A percentile compares a stretch with the other conserved stretches of the same genome.
Conservation (phyloP, 176 grass and related monocot species). For the Lolium perenne region DNA sequence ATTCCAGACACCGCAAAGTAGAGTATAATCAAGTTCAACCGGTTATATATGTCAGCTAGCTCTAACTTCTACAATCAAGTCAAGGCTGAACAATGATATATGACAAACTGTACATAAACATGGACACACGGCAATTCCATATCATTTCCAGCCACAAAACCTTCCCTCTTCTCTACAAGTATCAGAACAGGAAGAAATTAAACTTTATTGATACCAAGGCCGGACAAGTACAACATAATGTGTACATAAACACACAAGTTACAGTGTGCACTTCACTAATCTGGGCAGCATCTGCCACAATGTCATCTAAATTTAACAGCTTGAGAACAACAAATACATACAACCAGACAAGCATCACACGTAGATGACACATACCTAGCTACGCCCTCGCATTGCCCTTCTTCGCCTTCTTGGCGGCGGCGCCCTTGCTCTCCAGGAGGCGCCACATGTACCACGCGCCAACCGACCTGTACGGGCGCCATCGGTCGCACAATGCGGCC, state of each 20-base stretch:
- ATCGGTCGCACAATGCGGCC: conserved; percentile 51
- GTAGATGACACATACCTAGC: conserved; percentile 46
- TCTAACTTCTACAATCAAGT: not conserved
- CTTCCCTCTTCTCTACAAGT: not conserved
- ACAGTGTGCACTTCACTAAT: conserved; percentile 23
- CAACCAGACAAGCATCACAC: not conserved
- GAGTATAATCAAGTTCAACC: not conserved
- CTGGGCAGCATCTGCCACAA: conserved; percentile 11
- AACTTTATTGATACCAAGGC: conserved; percentile 16
- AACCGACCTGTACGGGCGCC: conserved; percentile 67
- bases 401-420: conserved; percentile 44
- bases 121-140: not conserved
- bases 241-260: conserved; percentile 13
- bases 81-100: conserved; percentile 6
- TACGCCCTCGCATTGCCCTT: conserved; percentile 47
- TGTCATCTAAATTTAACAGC: conserved; percentile 38
- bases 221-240: not conserved
- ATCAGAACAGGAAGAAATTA: not conserved
- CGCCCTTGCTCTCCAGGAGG: conserved; percentile 58
- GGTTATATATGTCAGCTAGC: not conserved
- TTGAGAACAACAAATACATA: not conserved
- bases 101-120: not conserved
- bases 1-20: conserved; percentile 21
- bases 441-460: conserved; percentile 86
- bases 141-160: conserved; percentile 24